Evolutionary conservation across 208 protist species (phyloP).

Genomic region (Hexamita inflata): DNA sequence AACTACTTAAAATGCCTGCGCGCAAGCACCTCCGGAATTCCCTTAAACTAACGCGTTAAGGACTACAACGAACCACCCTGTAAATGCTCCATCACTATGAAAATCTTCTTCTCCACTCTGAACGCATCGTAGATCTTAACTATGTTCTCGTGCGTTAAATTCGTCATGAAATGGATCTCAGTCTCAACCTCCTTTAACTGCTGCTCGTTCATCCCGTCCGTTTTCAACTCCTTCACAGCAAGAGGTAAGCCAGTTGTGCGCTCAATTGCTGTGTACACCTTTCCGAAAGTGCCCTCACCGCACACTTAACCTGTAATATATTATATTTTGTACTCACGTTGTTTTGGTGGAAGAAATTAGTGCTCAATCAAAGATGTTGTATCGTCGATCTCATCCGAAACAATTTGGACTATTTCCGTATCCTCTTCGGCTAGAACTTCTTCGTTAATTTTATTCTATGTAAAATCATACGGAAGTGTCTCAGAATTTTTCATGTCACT

Average conservation of each 20-base stretch:
- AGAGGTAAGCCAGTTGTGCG: not conserved
- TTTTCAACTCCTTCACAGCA: slow-evolving; percentile 11
- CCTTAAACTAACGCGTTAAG: not conserved
- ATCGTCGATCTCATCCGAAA: no score
- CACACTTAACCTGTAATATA: not conserved
- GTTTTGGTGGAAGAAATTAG: slow-evolving; percentile 2
- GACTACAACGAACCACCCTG: slow-evolving; percentile 58
- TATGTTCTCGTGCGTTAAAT: slow-evolving; percentile 41
- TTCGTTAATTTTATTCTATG: no score
- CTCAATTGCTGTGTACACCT: slow-evolving; percentile 7
- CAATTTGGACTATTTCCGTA: no score
- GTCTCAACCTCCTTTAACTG: not conserved
- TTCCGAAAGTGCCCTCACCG: not conserved
- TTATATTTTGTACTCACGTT: not conserved
- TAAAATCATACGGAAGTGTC: no score
- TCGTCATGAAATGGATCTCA: slow-evolving; percentile 32
- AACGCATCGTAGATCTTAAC: slow-evolving; percentile 30
- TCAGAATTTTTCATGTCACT: no score
- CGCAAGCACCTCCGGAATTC: not conserved
- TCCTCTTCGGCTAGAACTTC: no score
- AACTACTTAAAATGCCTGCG: not conserved
- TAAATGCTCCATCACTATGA: slow-evolving; percentile 62
- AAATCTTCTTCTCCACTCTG: slow-evolving; percentile 53
- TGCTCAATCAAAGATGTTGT: no score
- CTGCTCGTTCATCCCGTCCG: not conserved